Conservation (phyloP, 495 filamentous ascomycete species). For the Hypoxylon lienhwacheense region DNA sequence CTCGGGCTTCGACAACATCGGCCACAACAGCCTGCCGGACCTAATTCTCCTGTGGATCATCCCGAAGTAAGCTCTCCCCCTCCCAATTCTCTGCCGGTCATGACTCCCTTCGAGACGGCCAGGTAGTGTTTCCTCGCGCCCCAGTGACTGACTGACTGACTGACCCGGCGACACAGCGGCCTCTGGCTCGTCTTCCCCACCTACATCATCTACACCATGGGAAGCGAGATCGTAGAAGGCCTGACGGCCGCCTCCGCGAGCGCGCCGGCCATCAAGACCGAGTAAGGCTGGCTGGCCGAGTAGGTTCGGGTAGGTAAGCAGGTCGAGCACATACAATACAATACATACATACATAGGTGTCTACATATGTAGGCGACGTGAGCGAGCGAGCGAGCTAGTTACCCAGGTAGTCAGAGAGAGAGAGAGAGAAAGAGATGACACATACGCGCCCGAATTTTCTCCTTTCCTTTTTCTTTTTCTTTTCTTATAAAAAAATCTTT, state of each 20-base stretch:
- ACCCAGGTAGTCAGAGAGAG: too few relatives aligned
- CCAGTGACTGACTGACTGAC: constrained; percentile 13
- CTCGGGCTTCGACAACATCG: constrained; percentile 76
- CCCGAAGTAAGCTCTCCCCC: constrained; percentile 66
- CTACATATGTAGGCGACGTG: too few relatives aligned
- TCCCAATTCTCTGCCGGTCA: background rate
- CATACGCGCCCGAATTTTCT: too few relatives aligned
- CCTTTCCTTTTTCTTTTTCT: too few relatives aligned
- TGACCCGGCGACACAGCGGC: constrained; percentile 57
- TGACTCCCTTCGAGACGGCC: background rate
- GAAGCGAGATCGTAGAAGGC: constrained; percentile 68
- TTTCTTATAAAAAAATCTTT: too few relatives aligned
- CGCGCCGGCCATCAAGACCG: constrained; percentile 19
- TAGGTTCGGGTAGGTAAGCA: background rate
- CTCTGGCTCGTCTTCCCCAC: constrained; percentile 74
- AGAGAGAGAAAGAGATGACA: too few relatives aligned
- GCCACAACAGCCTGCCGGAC: constrained; percentile 64
- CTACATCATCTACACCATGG: constrained; percentile 70
- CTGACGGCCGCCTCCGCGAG: constrained; percentile 44
- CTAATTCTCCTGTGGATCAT: constrained; percentile 74
- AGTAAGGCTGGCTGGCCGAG: constrained; percentile 3
- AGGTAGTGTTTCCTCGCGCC: too few relatives aligned
- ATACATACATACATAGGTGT: too few relatives aligned
- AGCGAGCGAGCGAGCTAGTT: too few relatives aligned
- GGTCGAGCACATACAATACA: too few relatives aligned